Evolutionary conservation across 2,329 filamentous ascomycete genomes (phyloP), one percentile per base, ranked within the genome.

Genomic region (Neophaeococcomyces mojaviensis): DNA sequence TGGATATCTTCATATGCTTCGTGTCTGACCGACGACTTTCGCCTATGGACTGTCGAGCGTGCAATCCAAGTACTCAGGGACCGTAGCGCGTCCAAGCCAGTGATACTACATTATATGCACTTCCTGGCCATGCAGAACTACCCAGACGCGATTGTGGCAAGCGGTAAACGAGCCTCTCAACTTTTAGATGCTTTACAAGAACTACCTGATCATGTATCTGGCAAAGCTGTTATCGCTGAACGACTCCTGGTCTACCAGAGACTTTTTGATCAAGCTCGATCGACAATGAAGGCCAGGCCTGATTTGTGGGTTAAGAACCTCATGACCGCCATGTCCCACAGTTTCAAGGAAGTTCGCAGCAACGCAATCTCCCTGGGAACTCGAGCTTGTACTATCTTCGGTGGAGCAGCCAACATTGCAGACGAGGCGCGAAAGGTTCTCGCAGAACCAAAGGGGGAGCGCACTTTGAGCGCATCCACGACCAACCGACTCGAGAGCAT

Each of bases 111-210:
- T 55, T 76, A 94, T 55, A 81, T 96, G 72, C 83, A 88, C 51
- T 74, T 94, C 4, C 71, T 95, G 12, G 84, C 82, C 36, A 79
- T 84, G 37, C 89, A 96, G 59, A 85, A 81, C 51, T 95, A 97
- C 55, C 69, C 81, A 0, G 55, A 78, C 1, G 85, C 82, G 53
- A 76, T 88, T 30, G 31, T 57, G 16, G 47, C 38, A 6, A 49
- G 44, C 10, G 49, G 43, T 33, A 46, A 50, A 34, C 79, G 87
- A 43, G 77, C 86, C 1, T 79, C 81, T 26, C 80, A 80, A 31
- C 70, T 96, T 10, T 70, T 98, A 9, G 70, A 76, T 1, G 77
- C 81, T 0, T 67, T 97, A 6, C 79, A 86, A 59, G 77, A 75
- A 5, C 79, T 96, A 30, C 83, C 88, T 45, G 73, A 84, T 2